These are phyloP conservation scores for Hyaloscypha hepaticicola DNA, from an alignment of 495 filamentous ascomycete species.

Conservation along the genomic window DNA sequence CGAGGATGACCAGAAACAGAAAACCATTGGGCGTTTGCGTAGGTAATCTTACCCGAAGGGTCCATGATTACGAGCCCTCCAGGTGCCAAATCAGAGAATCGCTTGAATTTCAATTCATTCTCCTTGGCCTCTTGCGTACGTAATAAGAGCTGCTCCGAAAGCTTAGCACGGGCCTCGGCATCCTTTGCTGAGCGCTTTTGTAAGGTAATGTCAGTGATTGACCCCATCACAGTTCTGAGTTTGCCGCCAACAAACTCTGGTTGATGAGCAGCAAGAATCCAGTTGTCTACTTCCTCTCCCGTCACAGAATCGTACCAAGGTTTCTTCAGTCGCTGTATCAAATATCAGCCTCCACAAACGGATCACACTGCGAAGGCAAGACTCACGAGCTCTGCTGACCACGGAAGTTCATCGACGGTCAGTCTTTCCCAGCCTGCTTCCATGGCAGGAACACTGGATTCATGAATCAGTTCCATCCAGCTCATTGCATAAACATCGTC, in stretches of 20 bases:
- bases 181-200: slow-evolving; percentile 63
- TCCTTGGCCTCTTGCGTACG: slow-evolving; percentile 35
- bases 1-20: slow-evolving; percentile 5
- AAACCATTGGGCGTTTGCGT: slow-evolving; percentile 51
- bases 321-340: slow-evolving; percentile 12
- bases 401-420: slow-evolving; percentile 16
- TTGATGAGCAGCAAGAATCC: slow-evolving; percentile 17
- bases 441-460: slow-evolving; percentile 11
- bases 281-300: slow-evolving; percentile 31
- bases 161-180: slow-evolving; percentile 58
- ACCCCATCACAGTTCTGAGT: slow-evolving; percentile 24
- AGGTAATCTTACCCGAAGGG: slow-evolving; percentile 56
- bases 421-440: slow-evolving; percentile 27
- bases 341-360: not conserved
- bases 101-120: slow-evolving; percentile 58
- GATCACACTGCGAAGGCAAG: not conserved
- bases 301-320: slow-evolving; percentile 21
- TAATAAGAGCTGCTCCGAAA: slow-evolving; percentile 57
- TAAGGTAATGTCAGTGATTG: slow-evolving; percentile 59
- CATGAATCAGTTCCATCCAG: slow-evolving; percentile 19
- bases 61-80: slow-evolving; percentile 70
- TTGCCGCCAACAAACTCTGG: slow-evolving; percentile 24
- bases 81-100: slow-evolving; percentile 68
- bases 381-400: slow-evolving; percentile 20
- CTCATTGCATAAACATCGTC: slow-evolving; percentile 28